Evolutionary conservation across 306 rosid genomes (phyloP).

Genomic region (Inga oerstediana): DNA sequence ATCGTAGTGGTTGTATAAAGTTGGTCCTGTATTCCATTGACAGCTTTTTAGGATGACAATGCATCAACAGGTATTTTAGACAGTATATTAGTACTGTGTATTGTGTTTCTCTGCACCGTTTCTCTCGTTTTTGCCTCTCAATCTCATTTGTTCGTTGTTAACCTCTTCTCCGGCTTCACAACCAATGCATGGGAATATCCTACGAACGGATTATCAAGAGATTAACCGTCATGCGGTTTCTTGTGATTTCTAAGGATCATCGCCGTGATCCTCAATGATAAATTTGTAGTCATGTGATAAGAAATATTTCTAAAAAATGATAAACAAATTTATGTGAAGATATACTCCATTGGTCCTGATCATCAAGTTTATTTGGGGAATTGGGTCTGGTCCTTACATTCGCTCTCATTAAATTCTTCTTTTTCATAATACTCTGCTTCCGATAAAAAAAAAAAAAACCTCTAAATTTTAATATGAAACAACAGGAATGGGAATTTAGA

Average conservation of each 20-base stretch:
- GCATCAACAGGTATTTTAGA: conserved; percentile 36
- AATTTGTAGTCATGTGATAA: too few species aligned
- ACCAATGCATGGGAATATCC: background rate
- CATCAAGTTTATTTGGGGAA: background rate
- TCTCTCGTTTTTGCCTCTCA: background rate
- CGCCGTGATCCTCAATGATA: background rate
- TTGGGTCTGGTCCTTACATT: too few species aligned
- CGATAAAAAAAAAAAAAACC: too few species aligned
- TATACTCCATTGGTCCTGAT: too few species aligned
- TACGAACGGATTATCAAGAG: background rate
- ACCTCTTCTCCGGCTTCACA: background rate
- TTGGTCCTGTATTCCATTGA: conserved; percentile 40
- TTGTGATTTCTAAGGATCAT: background rate
- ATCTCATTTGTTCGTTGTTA: background rate
- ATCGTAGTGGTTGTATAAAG: conserved; percentile 48
- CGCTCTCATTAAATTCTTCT: too few species aligned
- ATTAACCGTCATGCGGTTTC: background rate
- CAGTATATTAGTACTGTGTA: conserved; percentile 3
- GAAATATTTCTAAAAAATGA: too few species aligned
- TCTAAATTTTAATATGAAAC: too few species aligned
- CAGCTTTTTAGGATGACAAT: conserved; percentile 46
- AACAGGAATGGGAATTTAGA: too few species aligned
- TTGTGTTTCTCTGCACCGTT: conserved; percentile 37
- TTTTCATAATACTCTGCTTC: too few species aligned
- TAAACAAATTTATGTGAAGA: too few species aligned